Evolutionary conservation across 2,329 filamentous ascomycete species (phyloP), one percentile per base, ranked within the genome.

Genomic region (Penicillium sp.): DNA sequence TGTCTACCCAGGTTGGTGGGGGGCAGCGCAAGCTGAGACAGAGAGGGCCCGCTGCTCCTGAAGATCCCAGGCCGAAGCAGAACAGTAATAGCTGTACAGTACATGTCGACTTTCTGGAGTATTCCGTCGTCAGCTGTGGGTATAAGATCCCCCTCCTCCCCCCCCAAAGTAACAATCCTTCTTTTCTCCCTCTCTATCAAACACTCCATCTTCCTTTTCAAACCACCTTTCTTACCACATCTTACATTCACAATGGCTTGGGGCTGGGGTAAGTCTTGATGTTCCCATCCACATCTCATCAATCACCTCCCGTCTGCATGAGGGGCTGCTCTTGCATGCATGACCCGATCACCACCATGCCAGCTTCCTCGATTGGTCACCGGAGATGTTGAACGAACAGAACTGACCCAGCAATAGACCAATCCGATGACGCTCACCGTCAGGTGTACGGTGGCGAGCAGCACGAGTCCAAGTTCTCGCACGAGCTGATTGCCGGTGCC

Each of bases 401-500:
- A 27, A 27, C 44, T 54, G 15, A 45, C 31, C 10, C 19, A 14
- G 16, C 29, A 6, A 10, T 32, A 79, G 76, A 70, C 53, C 70
- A 78, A 46, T 72, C 71, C 47, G 70, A 76, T 45, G 62, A 76
- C 33, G 66, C 73, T 51, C 78, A 81, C 68, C 58, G 75, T 47
- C 63, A 76, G 63, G 75, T 79, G 52, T 78, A 80, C 64, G 64
- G 72, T 44, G 63, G 69, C 32, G 36, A 60, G 33, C 43, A 74
- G 43, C 74, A 86, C 69, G 69, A 86, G 68, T 73, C 76, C 55
- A 77, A 77, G 60, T 70, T 86, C 59, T 77, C 78, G 53, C 86
- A 91, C 69, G 86, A 93, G 71, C 60, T 87, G 33, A 63, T 90
- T 40, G 86, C 82, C 50, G 85, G 85, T 48, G 87, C 81, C 42